Percentiles rank a stretch among this genome's conserved stretches.
phyloP scores from a whole-genome alignment of 768 basidiomycete species.

The Pseudohyphozyma bogoriensis region DNA sequence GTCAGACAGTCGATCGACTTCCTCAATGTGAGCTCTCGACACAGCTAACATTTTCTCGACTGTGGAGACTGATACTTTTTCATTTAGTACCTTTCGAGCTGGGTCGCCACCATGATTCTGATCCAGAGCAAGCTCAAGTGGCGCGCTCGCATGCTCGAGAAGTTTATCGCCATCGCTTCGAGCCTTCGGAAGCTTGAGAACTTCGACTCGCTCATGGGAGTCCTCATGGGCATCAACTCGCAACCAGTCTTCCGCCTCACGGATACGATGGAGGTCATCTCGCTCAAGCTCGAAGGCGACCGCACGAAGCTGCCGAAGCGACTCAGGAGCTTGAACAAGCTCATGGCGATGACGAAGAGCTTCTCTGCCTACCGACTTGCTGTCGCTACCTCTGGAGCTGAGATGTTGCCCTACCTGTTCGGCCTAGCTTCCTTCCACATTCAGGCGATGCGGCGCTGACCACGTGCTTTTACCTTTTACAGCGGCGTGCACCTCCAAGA shows the following conservation, averaged over 20 bases:
- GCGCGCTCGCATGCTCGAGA: constrained; percentile 74
- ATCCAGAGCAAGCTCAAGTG: constrained; percentile 67
- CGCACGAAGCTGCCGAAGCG: constrained; percentile 51
- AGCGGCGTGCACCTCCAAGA: constrained; percentile 89
- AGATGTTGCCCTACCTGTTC: constrained; percentile 65
- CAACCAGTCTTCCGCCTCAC: constrained; percentile 63
- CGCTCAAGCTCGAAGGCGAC: constrained; percentile 50
- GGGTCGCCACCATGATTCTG: constrained; percentile 84
- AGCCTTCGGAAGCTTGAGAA: constrained; percentile 75
- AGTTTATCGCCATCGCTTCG: constrained; percentile 73
- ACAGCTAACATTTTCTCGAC: background rate
- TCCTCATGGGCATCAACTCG: constrained; percentile 85
- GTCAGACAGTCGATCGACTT: constrained; percentile 28
- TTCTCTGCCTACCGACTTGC: constrained; percentile 89
- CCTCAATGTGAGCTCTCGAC: constrained; percentile 30
- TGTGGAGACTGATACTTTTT: background rate
- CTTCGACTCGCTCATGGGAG: constrained; percentile 82
- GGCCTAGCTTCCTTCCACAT: constrained; percentile 15
- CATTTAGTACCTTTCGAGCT: constrained; percentile 36
- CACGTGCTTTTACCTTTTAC: constrained; percentile 9
- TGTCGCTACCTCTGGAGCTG: constrained; percentile 68
- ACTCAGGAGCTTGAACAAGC: constrained; percentile 69
- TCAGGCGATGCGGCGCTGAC: background rate
- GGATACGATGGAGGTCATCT: constrained; percentile 65
- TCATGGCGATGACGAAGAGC: constrained; percentile 68